Evolutionary conservation across 2,329 filamentous ascomycete genomes (phyloP).

Genomic region (Amauroascus niger): DNA sequence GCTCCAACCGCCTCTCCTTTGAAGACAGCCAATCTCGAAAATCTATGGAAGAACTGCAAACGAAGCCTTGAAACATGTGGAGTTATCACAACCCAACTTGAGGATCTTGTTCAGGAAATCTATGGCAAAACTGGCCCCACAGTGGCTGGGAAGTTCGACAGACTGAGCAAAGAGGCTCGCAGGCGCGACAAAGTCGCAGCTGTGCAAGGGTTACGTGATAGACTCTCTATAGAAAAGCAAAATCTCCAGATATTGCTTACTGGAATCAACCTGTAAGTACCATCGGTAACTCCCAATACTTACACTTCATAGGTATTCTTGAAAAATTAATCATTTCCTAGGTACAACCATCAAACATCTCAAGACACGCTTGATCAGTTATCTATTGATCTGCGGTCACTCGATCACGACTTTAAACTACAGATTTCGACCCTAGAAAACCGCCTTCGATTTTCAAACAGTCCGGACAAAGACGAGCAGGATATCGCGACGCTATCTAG

Average conservation of each 20-base stretch:
- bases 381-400: background rate
- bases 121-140: conserved; percentile 9
- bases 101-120: conserved; percentile 12
- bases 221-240: conserved; percentile 12
- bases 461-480: background rate
- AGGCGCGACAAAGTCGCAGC: conserved; percentile 9
- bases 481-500: background rate
- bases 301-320: too few species aligned
- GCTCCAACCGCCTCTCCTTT: background rate
- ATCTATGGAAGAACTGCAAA: conserved; percentile 5
- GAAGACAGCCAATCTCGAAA: conserved; percentile 4
- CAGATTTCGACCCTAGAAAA: background rate
- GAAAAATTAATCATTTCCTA: background rate
- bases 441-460: background rate
- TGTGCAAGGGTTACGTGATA: conserved; percentile 8
- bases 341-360: background rate
- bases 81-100: conserved; percentile 5
- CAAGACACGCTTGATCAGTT: background rate
- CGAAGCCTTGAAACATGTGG: conserved; percentile 1
- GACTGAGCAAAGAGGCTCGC: conserved; percentile 12
- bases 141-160: conserved; percentile 20
- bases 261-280: conserved; percentile 15
- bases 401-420: background rate
- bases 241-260: conserved; percentile 14
- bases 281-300: background rate